Base-by-base conservation (phyloP, 495 filamentous ascomycete species). In the Penicillium atrosanguineum region DNA sequence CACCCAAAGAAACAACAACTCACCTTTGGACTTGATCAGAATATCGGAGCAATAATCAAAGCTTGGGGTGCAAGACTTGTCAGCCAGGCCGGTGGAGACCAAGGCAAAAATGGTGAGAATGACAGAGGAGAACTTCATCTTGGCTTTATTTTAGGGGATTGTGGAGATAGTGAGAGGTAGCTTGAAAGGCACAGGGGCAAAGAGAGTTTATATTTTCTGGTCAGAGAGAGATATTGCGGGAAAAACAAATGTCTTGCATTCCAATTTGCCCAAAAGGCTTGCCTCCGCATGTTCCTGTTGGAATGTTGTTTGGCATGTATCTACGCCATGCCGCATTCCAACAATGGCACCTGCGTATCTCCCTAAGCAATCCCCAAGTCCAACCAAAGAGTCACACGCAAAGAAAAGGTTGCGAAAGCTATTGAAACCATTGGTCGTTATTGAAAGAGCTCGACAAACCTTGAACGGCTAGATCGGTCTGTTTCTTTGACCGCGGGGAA, bases 31-130 rank as follows among this genome's bases (percentile, higher is more conserved):
- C 14, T 63, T 60, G 31, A 69, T 61, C 16, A 74, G 55, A 26
- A 62, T 52, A 34, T 62, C 58, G 6, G 69, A 64, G 54, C 71
- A 74, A 52, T 73, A 74, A 43, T 74, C 71, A 47, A 74, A 74
- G 52, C 71, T 74, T 11, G 71, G 71, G 0, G 67, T 70, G 51
- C 71, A 74, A 9, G 64, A 59, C 54, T 70, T 74, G 15, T 63
- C 53, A 4, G 69, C 68, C 7, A 73, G 26, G 29, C 59, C 60
- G 19, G 63, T 57, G 20, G 62, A 53, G 23, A 57, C 52, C n/a
- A 71, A 48, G 15, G 64, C 52, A 29, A 67, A 57, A 23, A 64
- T 1, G 14, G 61, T 46, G 19, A 73, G 45, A 20, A 69, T n/a
- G 40, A 70, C 20, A 1, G 64, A 59, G 14, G 63, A 62, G 40